Evolutionary conservation across 257 asterid species (phyloP).

Genomic region (Solanum sparsipilum): DNA sequence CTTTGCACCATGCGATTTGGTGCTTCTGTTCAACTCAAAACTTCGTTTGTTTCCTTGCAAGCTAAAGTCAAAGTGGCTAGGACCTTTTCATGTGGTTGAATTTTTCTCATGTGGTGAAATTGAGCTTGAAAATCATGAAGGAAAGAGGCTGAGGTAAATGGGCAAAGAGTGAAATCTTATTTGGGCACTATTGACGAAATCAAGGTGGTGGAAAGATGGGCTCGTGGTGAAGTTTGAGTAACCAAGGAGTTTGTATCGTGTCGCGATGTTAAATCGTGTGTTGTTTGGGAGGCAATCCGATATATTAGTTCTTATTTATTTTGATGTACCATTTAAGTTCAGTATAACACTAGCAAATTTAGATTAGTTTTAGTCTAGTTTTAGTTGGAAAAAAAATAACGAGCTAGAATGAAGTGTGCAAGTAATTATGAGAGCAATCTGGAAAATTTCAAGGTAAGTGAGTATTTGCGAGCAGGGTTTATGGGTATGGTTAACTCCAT

Average conservation of each 20-base stretch:
- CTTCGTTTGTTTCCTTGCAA: neutral
- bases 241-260: neutral
- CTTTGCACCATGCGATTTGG: neutral
- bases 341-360: neutral
- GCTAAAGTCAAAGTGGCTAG: neutral
- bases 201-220: neutral
- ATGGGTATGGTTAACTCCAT: neutral
- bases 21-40: neutral
- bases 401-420: neutral
- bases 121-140: neutral
- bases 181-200: neutral
- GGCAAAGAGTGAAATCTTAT: neutral
- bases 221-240: neutral
- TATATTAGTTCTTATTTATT: no score
- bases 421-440: neutral
- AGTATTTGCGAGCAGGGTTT: neutral
- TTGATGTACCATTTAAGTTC: neutral
- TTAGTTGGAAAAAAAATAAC: neutral
- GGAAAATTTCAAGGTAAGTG: neutral
- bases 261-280: neutral
- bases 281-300: neutral
- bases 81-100: neutral
- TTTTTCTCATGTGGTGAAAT: neutral
- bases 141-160: neutral
- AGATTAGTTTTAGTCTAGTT: neutral